Conservation (phyloP, 2,329 filamentous ascomycete genomes). For the Aspergillus cejpii region DNA sequence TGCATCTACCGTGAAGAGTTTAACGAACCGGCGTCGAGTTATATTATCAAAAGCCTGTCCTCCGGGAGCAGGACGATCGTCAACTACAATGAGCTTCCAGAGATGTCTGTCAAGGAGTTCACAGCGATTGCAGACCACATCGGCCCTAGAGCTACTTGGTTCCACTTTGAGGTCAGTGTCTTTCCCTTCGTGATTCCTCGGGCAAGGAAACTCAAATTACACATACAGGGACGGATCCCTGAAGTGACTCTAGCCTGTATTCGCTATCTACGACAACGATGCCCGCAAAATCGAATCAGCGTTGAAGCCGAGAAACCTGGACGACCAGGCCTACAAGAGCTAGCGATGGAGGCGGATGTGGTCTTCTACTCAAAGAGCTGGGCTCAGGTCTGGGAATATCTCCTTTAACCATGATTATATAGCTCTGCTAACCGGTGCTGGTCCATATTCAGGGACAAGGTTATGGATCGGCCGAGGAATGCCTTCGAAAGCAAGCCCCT, state of each 20-base stretch:
- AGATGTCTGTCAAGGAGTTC: slow-evolving; percentile 62
- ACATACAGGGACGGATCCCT: slow-evolving; percentile 55
- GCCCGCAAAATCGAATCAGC: slow-evolving; percentile 51
- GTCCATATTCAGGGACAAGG: slow-evolving; percentile 25
- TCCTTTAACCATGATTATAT: not conserved
- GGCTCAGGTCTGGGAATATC: slow-evolving; percentile 52
- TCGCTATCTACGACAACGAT: slow-evolving; percentile 45
- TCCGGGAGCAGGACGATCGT: slow-evolving; percentile 62
- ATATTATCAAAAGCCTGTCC: slow-evolving; percentile 57
- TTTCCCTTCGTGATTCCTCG: not conserved
- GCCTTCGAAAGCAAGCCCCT: slow-evolving; percentile 44
- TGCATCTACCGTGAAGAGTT: slow-evolving; percentile 56
- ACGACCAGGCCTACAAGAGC: slow-evolving; percentile 51
- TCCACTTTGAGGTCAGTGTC: slow-evolving; percentile 61
- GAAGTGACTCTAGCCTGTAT: slow-evolving; percentile 57
- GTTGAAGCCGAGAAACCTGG: slow-evolving; percentile 67
- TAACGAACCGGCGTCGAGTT: slow-evolving; percentile 58
- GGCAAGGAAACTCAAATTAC: not conserved
- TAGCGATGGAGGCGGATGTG: slow-evolving; percentile 59
- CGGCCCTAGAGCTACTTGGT: slow-evolving; percentile 46
- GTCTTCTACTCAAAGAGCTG: slow-evolving; percentile 68
- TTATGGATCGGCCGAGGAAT: slow-evolving; percentile 46
- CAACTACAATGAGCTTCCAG: slow-evolving; percentile 60
- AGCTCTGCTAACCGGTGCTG: not conserved
- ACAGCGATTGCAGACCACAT: slow-evolving; percentile 39